Base-by-base conservation (phyloP, 495 filamentous ascomycete genomes). In the Ascodesmis nigricans region DNA sequence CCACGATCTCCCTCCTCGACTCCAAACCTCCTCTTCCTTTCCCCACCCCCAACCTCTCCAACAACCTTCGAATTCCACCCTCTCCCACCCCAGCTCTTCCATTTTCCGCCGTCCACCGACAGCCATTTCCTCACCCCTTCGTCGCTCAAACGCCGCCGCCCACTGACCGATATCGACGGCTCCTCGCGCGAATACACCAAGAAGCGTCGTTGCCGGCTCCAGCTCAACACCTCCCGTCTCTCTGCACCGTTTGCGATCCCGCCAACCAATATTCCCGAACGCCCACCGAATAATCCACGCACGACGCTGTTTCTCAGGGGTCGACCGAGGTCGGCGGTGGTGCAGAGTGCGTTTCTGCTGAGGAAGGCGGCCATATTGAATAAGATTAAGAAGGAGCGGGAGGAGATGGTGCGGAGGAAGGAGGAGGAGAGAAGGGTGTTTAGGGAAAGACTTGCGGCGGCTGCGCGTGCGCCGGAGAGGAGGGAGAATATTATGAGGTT, bases 241-340 rank as follows among this genome's bases (percentile, higher is more conserved):
- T 75, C 70, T 18, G 59, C 57, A 29, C 75, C 73, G 1, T 80
- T 69, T 47, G 74, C 73, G 1, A 55, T 61, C 7, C 75, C 75
- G 0, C 63, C 75, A 3, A 69, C 71, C 14, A 69, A 78, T 49
- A 71, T 77, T 35, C 57, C 72, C 34, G 65, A 71, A 50, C 60
- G 72, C 21, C n/a, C n/a, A n/a, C n/a, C n/a, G n/a, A n/a, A n/a
- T n/a, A n/a, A n/a, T n/a, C n/a, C n/a, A n/a, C n/a, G n/a, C n/a
- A n/a, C n/a, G n/a, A n/a, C n/a, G n/a, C n/a, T n/a, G n/a, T n/a
- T n/a, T n/a, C n/a, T n/a, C n/a, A n/a, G n/a, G n/a, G n/a, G n/a
- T n/a, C n/a, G n/a, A n/a, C n/a, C n/a, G n/a, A n/a, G n/a, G n/a
- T n/a, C n/a, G n/a, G n/a, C n/a, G n/a, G n/a, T n/a, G n/a, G n/a